phyloP scores from a whole-genome alignment of 1,139 yeast genomes.

The Debaryomycetaceae sp. region DNA sequence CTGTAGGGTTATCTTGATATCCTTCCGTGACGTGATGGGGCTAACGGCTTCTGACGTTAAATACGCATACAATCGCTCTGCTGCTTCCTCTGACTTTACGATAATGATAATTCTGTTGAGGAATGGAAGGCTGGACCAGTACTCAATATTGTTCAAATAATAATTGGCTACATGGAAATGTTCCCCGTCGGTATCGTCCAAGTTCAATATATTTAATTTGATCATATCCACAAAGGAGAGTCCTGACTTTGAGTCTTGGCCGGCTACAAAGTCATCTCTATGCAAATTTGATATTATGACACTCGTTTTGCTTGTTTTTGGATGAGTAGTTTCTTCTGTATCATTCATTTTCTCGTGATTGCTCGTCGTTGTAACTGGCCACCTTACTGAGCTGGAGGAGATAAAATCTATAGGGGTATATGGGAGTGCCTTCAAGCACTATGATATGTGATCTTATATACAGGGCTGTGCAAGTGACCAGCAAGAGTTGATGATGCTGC shows the following conservation, averaged over 20 bases:
- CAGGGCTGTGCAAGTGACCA: not conserved
- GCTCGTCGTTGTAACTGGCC: not conserved
- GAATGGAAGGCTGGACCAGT: conserved; percentile 47
- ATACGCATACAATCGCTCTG: conserved; percentile 21
- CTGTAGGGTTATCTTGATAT: conserved; percentile 35
- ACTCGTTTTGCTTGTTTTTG: conserved; percentile 21
- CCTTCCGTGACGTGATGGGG: conserved; percentile 8
- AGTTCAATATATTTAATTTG: conserved; percentile 30
- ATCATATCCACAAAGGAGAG: conserved; percentile 35
- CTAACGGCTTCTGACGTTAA: conserved; percentile 13
- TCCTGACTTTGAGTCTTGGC: conserved; percentile 7
- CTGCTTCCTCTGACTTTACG: conserved; percentile 29
- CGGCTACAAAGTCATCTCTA: conserved; percentile 28
- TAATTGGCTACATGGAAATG: conserved; percentile 18
- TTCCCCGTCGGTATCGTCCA: conserved; percentile 10
- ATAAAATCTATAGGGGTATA: not conserved
- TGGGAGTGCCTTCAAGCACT: not conserved
- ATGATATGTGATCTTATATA: not conserved
- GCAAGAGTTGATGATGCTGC: not conserved
- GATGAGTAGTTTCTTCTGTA: not conserved
- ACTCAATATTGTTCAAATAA: conserved; percentile 27
- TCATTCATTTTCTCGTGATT: not conserved
- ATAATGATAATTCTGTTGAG: conserved; percentile 41
- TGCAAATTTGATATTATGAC: conserved; percentile 36
- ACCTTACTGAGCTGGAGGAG: not conserved